Base-by-base conservation (phyloP, 768 basidiomycete species). In the Mycena sanguinolenta region DNA sequence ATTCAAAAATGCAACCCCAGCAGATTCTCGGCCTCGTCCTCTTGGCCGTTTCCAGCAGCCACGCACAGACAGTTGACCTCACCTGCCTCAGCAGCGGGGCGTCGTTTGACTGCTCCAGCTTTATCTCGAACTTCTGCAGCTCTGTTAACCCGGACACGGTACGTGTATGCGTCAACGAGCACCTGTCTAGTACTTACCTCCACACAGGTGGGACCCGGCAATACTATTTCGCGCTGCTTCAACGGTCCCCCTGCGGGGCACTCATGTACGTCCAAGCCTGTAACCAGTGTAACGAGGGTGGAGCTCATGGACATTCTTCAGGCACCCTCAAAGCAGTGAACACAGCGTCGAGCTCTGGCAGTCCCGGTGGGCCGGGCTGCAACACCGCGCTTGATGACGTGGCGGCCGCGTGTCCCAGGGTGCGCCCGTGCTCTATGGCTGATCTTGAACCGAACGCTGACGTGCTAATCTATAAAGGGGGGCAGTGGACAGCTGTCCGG, bases 81-180 rank as follows among this genome's bases (percentile, higher is more conserved):
- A n/a, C n/a, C n/a, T n/a, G n/a, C n/a, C n/a, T n/a, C n/a, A n/a
- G n/a, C n/a, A n/a, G n/a, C n/a, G n/a, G n/a, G n/a, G n/a, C 46
- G 6, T 21, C n/a, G 46, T 46, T 46, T 23, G n/a, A 23, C 46
- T 46, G 21, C 46, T 46, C 46, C 46, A 46, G 46, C 46, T 23
- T n/a, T 23, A 46, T 46, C 46, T 46, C 46, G 46, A 46, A n/a
- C 46, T 46, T 46, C 46, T 46, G 46, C 46, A 46, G n/a, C 46
- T 46, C 46, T 46, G 12, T 46, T 23, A 46, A 46, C 46, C 21
- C 46, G 21, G 5, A n/a, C 3, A n/a, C 46, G 46, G 46, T 46
- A 46, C 46, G 46, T 46, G 46, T 21, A 46, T 46, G 21, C 46
- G 46, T 46, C 46, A 23, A n/a, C 23, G 21, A 46, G 46, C 46